These are phyloP conservation scores for Calonectria pseudoreteaudii DNA, from an alignment of 2,329 filamentous ascomycete species.

Conservation along the genomic window DNA sequence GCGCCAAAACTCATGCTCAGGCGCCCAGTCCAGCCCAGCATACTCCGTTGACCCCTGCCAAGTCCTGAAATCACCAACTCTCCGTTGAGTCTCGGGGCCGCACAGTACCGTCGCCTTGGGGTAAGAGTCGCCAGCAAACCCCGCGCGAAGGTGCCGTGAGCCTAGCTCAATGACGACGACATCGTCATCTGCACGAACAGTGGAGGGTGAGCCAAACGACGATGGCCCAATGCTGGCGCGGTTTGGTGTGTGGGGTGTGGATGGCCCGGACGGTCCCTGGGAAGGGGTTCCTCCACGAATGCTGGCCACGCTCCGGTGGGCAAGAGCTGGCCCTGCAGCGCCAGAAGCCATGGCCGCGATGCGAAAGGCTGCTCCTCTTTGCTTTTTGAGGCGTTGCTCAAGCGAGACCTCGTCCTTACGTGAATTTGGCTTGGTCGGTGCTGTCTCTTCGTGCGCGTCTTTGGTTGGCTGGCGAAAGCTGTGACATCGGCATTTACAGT, in stretches of 20 bases:
- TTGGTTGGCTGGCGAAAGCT: slow-evolving; percentile 37
- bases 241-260: slow-evolving; percentile 72
- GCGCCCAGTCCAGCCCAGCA: slow-evolving; percentile 68
- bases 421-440: slow-evolving; percentile 28
- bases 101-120: slow-evolving; percentile 80
- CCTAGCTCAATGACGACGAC: slow-evolving; percentile 86
- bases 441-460: slow-evolving; percentile 29
- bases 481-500: slow-evolving; percentile 37
- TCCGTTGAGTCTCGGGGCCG: slow-evolving; percentile 79
- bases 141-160: slow-evolving; percentile 80
- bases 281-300: slow-evolving; percentile 61
- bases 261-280: slow-evolving; percentile 48
- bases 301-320: slow-evolving; percentile 69
- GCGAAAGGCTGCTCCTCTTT: background rate
- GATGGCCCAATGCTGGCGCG: slow-evolving; percentile 63
- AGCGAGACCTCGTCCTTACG: slow-evolving; percentile 24
- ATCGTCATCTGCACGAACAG: slow-evolving; percentile 83
- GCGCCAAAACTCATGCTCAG: slow-evolving; percentile 80
- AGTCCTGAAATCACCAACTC: slow-evolving; percentile 83
- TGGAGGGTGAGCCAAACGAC: slow-evolving; percentile 68
- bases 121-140: slow-evolving; percentile 85
- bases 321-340: slow-evolving; percentile 56
- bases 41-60: slow-evolving; percentile 68
- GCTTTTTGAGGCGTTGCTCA: slow-evolving; percentile 4
- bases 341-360: slow-evolving; percentile 56